Evolutionary conservation across 495 filamentous ascomycete species (phyloP).

Genomic region (Letharia lupina): DNA sequence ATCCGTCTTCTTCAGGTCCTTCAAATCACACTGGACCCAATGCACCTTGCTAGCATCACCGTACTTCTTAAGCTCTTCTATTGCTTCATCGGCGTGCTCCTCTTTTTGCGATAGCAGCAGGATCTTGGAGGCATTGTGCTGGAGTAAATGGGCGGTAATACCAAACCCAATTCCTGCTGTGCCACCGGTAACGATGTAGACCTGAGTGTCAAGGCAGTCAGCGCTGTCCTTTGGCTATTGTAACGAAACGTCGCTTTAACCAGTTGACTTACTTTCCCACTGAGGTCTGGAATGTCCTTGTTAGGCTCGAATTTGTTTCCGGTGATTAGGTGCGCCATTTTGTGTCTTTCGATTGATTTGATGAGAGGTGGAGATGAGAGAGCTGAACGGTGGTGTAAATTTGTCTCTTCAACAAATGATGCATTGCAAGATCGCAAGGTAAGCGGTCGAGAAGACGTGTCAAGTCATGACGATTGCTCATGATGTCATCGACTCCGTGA

Average conservation of each 20-base stretch:
- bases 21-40: conserved; percentile 37
- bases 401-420: not conserved
- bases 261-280: conserved; percentile 28
- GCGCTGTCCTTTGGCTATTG: not conserved
- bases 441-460: not conserved
- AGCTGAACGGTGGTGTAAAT: not conserved
- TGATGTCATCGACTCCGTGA: not conserved
- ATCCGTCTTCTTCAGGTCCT: conserved; percentile 34
- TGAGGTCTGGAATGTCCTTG: conserved; percentile 38
- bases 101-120: conserved; percentile 42
- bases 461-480: not conserved
- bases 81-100: conserved; percentile 36
- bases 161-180: conserved; percentile 41
- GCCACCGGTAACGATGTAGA: conserved; percentile 25
- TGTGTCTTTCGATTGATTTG: not conserved
- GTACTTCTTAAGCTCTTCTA: conserved; percentile 34
- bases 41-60: conserved; percentile 36
- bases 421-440: not conserved
- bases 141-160: conserved; percentile 44
- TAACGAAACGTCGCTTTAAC: not conserved
- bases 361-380: not conserved
- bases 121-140: conserved; percentile 41
- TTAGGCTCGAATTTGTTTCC: conserved; percentile 38
- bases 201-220: conserved; percentile 3
- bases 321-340: conserved; percentile 25